These are phyloP conservation scores for Pyrenopolyporus hunteri DNA, from an alignment of 495 filamentous ascomycete species.

Conservation along the genomic window DNA sequence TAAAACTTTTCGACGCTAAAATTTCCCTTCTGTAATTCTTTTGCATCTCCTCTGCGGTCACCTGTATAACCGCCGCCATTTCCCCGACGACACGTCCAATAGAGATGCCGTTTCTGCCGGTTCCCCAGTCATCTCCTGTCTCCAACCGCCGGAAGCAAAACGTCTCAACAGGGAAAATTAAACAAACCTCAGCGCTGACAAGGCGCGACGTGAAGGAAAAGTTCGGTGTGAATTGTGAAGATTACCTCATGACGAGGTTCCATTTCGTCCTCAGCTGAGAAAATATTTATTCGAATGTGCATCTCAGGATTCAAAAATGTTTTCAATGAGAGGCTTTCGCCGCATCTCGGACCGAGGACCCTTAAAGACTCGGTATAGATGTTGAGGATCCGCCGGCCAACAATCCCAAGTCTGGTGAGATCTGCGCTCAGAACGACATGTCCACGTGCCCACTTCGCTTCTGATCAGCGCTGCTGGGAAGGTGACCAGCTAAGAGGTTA, in stretches of 20 bases:
- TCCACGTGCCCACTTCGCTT: conserved; percentile 21
- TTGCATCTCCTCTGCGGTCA: neutral
- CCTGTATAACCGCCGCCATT: neutral
- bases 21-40: neutral
- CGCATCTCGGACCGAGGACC: conserved; percentile 14
- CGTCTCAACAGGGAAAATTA: too few relatives aligned
- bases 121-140: neutral
- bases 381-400: neutral
- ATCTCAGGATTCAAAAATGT: neutral
- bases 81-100: conserved; percentile 5
- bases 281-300: neutral
- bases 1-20: conserved; percentile 25
- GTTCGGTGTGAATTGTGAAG: neutral
- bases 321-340: neutral
- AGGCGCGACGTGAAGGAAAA: too few relatives aligned
- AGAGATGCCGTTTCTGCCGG: neutral
- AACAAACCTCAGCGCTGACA: too few relatives aligned
- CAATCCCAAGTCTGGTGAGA: conserved; percentile 4
- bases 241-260: neutral
- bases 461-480: neutral
- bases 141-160: too few relatives aligned
- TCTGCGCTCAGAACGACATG: conserved; percentile 21
- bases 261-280: neutral
- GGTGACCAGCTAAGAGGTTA: neutral
- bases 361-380: conserved; percentile 17